Evolutionary conservation across 176 grass and related monocot genomes (phyloP).

Genomic region (Carex scoparia): DNA sequence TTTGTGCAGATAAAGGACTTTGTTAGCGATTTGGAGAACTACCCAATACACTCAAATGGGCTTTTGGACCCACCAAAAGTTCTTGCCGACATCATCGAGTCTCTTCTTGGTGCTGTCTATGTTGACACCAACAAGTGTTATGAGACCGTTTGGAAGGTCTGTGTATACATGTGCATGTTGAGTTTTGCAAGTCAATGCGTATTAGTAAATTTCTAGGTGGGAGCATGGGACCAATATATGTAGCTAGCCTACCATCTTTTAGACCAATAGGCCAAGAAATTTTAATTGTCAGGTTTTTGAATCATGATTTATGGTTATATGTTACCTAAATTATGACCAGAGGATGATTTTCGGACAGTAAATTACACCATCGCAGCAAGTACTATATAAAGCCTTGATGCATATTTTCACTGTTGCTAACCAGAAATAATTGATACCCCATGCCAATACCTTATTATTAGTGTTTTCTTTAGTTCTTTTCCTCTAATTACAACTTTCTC

Average conservation of each 20-base stretch:
- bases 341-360: background rate
- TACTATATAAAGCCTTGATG: background rate
- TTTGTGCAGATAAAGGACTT: constrained; percentile 48
- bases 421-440: background rate
- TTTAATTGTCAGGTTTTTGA: background rate
- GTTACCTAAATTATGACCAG: background rate
- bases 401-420: background rate
- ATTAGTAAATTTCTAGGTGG: background rate
- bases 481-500: background rate
- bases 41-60: constrained; percentile 57
- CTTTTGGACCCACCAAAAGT: constrained; percentile 58
- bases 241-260: background rate
- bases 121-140: constrained; percentile 39
- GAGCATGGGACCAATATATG: background rate
- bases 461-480: background rate
- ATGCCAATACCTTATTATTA: background rate
- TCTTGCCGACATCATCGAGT: constrained; percentile 57
- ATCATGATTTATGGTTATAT: background rate
- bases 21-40: constrained; percentile 40
- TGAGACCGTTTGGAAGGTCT: constrained; percentile 55
- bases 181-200: background rate
- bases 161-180: background rate
- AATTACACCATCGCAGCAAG: background rate
- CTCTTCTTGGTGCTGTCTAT: constrained; percentile 63
- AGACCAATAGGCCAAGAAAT: background rate